These are phyloP conservation scores for Tylopilus sp. DNA, from an alignment of 1,284 basidiomycete genomes.

Conservation along the genomic window DNA sequence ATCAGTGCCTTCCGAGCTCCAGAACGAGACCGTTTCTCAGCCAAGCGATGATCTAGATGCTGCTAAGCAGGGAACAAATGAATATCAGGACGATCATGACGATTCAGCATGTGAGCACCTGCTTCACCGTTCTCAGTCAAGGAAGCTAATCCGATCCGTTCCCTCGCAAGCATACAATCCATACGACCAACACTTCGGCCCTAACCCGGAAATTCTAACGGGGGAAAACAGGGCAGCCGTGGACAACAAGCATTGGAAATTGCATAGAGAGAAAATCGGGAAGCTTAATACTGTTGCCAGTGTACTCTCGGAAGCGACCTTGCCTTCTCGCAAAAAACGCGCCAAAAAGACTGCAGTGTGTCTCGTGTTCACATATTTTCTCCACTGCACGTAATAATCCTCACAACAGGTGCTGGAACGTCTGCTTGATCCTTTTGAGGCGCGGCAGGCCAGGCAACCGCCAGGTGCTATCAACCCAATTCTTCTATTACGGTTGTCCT, in stretches of 20 bases:
- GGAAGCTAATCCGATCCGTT: background rate
- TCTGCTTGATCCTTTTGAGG: slow-evolving; percentile 54
- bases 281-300: slow-evolving; percentile 57
- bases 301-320: slow-evolving; percentile 47
- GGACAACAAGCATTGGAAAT: slow-evolving; percentile 53
- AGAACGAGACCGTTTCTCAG: slow-evolving; percentile 4
- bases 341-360: slow-evolving; percentile 32
- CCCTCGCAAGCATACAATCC: slow-evolving; percentile 36
- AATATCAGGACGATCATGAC: slow-evolving; percentile 12
- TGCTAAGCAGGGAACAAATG: slow-evolving; percentile 13
- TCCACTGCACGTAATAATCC: background rate
- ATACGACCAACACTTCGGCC: slow-evolving; percentile 70
- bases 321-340: slow-evolving; percentile 19
- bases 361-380: background rate
- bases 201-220: slow-evolving; percentile 47
- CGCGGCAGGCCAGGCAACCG: slow-evolving; percentile 52
- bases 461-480: slow-evolving; percentile 43
- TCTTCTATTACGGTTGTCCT: slow-evolving; percentile 8
- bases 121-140: background rate
- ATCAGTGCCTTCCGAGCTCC: slow-evolving; percentile 2
- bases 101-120: slow-evolving; percentile 31
- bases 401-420: slow-evolving; percentile 57
- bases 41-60: slow-evolving; percentile 20
- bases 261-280: slow-evolving; percentile 41
- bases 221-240: slow-evolving; percentile 47